These are phyloP conservation scores for Ascoidea asiatica DNA, from an alignment of 805 yeast genomes.

Conservation along the genomic window DNA sequence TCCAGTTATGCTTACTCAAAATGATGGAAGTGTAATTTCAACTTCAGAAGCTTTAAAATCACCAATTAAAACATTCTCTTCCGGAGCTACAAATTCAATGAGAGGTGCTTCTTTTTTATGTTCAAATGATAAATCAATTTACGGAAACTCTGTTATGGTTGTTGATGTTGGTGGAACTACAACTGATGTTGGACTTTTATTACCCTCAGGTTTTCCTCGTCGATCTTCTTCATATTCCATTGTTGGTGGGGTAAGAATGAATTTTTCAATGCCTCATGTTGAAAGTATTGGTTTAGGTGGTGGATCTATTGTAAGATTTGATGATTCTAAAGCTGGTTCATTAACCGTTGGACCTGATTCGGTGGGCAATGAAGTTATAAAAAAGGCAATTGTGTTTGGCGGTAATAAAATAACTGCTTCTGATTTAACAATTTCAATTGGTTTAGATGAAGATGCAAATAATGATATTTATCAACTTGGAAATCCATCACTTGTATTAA, in stretches of 20 bases:
- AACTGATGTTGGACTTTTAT: slow-evolving; percentile 32
- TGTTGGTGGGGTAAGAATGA: slow-evolving; percentile 35
- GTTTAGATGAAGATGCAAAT: slow-evolving; percentile 5
- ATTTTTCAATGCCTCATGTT: slow-evolving; percentile 37
- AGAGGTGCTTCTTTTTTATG: slow-evolving; percentile 32
- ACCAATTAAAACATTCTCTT: slow-evolving; percentile 34
- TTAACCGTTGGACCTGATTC: slow-evolving; percentile 34
- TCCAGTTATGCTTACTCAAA: slow-evolving; percentile 29
- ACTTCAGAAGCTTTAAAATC: slow-evolving; percentile 23
- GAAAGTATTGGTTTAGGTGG: slow-evolving; percentile 38
- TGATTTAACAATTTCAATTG: slow-evolving; percentile 19
- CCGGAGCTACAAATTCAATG: slow-evolving; percentile 37
- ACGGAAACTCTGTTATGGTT: slow-evolving; percentile 21
- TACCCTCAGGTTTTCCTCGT: slow-evolving; percentile 33
- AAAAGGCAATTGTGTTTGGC: slow-evolving; percentile 25
- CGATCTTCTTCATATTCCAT: slow-evolving; percentile 28
- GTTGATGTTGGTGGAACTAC: slow-evolving; percentile 40
- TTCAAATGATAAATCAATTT: slow-evolving; percentile 11
- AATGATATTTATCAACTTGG: slow-evolving; percentile 16
- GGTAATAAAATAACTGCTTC: slow-evolving; percentile 28
- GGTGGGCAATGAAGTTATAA: slow-evolving; percentile 27
- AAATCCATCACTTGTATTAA: slow-evolving; percentile 14
- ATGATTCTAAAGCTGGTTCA: slow-evolving; percentile 11
- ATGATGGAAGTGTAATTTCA: slow-evolving; percentile 33
- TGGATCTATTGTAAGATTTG: slow-evolving; percentile 28